Base-by-base conservation (phyloP, 2,329 filamentous ascomycete species). In the Pseudogymnoascus sp. region DNA sequence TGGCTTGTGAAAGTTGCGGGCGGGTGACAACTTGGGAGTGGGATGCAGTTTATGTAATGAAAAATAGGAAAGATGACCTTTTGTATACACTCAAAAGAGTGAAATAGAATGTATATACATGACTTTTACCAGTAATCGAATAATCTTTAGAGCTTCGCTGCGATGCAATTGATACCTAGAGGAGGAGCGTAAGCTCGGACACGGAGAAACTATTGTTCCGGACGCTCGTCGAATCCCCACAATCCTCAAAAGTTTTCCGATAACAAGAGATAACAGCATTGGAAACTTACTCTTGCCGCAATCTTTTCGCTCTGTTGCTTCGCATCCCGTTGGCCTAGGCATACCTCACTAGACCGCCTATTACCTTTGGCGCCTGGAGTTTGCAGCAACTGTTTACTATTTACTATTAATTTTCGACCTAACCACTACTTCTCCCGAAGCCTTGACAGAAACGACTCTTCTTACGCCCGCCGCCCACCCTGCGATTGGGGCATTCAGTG, bases 401-500 rank as follows among this genome's bases (percentile, higher is more conserved):
- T 57, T 23, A 57, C 30, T 37, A 38, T 35, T 35, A 37, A 57
- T 35, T 21, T 3, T 52, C 30, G 18, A 15, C 55, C 30, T 15
- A 37, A 37, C 33, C 18, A 28, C 19, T 28, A 57, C 33, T 37
- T 18, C 19, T 19, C 30, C 55, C 18, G 19, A 37, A 37, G 33
- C 28, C 18, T 21, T 13, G 35, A 35, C 55, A 21, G 21, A 48
- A 6, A 18, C 19, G n/a, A 9, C 33, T 37, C 9, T 33, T 18
- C n/a, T 34, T 33, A 33, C 55, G 55, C 55, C 55, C 30, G 33
- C 55, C 30, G 33, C 3, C 41, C 52, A 28, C 60, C 57, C 12
- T 52, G 48, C 21, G 65, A 63, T 30, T 63, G 61, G 2, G 63
- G 60, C 34, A 52, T 61, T 57, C 61, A 61, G 52, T 61, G 59